Evolutionary conservation across 1,284 basidiomycete genomes (phyloP), one percentile per base, ranked within the genome.

Genomic region (Moniliella sp.): DNA sequence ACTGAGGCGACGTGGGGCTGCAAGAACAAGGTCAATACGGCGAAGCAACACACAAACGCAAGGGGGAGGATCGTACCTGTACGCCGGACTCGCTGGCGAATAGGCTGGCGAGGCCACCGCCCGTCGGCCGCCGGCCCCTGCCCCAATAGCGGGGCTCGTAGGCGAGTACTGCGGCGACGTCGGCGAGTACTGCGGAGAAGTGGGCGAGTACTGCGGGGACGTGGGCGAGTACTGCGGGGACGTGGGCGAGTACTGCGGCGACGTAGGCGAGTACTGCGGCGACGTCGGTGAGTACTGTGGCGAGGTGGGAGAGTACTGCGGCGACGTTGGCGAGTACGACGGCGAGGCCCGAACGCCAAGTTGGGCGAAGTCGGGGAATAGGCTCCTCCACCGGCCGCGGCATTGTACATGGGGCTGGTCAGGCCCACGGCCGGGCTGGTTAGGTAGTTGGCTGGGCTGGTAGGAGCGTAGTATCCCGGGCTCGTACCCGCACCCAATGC

Each of bases 181-280:
- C 5, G 62, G 42, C 35, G 58, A 57, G 38, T 61, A 54, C 25
- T 50, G 43, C 5, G 64, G 64, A 44, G 78, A 82, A 2, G 81
- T 80, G 0, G 82, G 82, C 2, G 81, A 84, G 56, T 81, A 83
- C 11, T 73, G 73, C 3, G 57, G 48, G 28, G 41, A 45, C 15
- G 51, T 42, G 18, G 50, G 45, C 18, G 32, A 14, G 16, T 34
- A 34, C 15, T 27, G 23, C 9, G 32, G 32, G 9, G 18, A 23
- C 3, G 42, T 47, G 4, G 41, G 48, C 34, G 50, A 50, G 35
- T 53, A 53, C 19, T 43, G 47, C 2, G 53, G 51, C 36, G 46
- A 52, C n/a, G 51, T 55, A 2, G 54, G 51, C 15, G 54, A 55
- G 30, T 50, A 42, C 4, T 43, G 40, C 8, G 78, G 79, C 8